Conservation (phyloP, 805 yeast species). For the Pichia nakasei region DNA sequence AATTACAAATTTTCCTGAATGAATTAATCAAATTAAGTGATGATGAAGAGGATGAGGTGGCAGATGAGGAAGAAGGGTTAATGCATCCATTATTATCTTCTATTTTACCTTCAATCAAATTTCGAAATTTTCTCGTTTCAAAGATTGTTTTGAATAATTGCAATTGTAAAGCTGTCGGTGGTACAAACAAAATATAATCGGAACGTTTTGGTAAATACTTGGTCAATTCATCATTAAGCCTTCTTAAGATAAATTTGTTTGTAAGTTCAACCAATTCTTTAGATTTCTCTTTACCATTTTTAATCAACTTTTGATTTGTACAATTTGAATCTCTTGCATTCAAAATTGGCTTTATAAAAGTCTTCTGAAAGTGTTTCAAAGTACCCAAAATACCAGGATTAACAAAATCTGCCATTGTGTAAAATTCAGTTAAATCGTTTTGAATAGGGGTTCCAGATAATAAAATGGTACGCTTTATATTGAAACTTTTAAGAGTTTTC, state of each 20-base stretch:
- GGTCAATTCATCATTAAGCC: conserved; percentile 51
- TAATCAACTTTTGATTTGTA: conserved; percentile 37
- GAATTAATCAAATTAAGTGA: conserved; percentile 63
- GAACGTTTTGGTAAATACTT: conserved; percentile 64
- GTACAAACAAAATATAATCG: conserved; percentile 69
- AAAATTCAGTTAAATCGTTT: conserved; percentile 81
- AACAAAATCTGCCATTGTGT: conserved; percentile 67
- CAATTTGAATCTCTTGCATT: conserved; percentile 61
- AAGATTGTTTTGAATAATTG: conserved; percentile 44
- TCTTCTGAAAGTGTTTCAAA: conserved; percentile 47
- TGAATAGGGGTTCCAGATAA: conserved; percentile 69
- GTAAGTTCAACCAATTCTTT: conserved; percentile 59
- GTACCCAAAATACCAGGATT: conserved; percentile 76
- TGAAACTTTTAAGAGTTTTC: conserved; percentile 47
- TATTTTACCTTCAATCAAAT: conserved; percentile 16
- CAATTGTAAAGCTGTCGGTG: conserved; percentile 59
- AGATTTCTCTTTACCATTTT: conserved; percentile 53
- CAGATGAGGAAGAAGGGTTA: too few relatives aligned
- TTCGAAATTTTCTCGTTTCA: conserved; percentile 28
- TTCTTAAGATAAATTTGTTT: conserved; percentile 56
- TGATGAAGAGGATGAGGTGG: conserved; percentile 20
- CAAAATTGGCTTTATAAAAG: conserved; percentile 61
- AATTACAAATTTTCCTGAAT: conserved; percentile 75
- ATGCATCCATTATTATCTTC: background rate
- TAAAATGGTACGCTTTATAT: conserved; percentile 49